These are phyloP conservation scores for Salix suchowensis DNA, from an alignment of 345 rosid species.

Conservation along the genomic window DNA sequence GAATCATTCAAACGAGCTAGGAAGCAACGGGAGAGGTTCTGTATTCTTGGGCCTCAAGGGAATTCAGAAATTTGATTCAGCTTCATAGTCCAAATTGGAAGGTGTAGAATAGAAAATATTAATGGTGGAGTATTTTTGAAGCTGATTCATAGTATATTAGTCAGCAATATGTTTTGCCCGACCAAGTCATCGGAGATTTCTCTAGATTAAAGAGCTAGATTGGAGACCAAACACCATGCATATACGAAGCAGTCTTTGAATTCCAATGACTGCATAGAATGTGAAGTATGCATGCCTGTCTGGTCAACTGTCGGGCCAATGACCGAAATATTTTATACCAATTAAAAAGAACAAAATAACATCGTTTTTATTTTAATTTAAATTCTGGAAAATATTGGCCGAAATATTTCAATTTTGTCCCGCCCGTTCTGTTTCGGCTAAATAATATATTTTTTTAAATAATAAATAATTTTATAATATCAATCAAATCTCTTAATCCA, in stretches of 20 bases:
- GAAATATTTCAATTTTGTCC: fast-evolving
- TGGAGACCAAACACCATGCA: neutral
- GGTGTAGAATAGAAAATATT: neutral
- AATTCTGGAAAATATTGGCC: too few species aligned
- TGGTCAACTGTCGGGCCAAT: neutral
- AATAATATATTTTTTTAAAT: too few species aligned
- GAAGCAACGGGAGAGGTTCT: constrained; percentile 38
- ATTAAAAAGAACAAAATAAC: too few species aligned
- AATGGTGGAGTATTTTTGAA: neutral
- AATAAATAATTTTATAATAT: too few species aligned
- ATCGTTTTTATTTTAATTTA: too few species aligned
- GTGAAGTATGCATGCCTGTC: neutral
- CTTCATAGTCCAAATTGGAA: constrained; percentile 33
- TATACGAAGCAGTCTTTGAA: neutral
- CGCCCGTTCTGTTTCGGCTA: fast-evolving
- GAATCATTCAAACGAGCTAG: neutral
- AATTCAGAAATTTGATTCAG: neutral
- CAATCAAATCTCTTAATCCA: too few species aligned
- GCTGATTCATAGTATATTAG: neutral
- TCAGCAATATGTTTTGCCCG: neutral
- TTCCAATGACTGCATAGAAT: neutral
- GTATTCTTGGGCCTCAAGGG: neutral
- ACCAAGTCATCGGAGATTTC: neutral
- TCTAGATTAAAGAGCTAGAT: neutral
- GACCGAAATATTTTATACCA: too few species aligned